Percentiles rank a stretch among this genome's conserved stretches.
These are phyloP conservation scores for Pedinophyceae sp. DNA, from an alignment of 139 green algal species.

Conservation along the genomic window DNA sequence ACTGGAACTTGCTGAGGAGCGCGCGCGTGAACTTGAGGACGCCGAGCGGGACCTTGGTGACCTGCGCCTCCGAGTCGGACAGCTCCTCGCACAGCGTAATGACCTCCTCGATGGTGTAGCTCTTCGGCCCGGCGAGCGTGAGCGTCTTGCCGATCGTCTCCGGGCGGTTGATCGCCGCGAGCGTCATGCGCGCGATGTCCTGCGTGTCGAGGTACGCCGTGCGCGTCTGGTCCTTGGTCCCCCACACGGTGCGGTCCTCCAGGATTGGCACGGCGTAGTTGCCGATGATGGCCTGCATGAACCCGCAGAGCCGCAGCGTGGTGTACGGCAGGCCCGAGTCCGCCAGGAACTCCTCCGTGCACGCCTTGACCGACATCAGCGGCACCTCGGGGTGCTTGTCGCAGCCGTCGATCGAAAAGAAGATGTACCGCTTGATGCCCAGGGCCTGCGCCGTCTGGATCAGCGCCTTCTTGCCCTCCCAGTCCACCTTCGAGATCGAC, in stretches of 20 bases:
- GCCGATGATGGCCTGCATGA: slow-evolving; percentile 93
- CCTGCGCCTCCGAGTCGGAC: slow-evolving; percentile 36
- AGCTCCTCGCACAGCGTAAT: slow-evolving; percentile 83
- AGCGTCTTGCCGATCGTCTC: slow-evolving; percentile 48
- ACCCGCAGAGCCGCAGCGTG: slow-evolving; percentile 82
- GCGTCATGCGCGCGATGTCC: slow-evolving; percentile 69
- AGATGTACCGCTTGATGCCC: slow-evolving; percentile 93
- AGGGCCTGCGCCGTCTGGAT: slow-evolving; percentile 94
- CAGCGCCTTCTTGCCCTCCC: slow-evolving; percentile 91
- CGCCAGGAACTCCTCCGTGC: slow-evolving; percentile 84
- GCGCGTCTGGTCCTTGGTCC: slow-evolving; percentile 76
- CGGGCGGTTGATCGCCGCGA: slow-evolving; percentile 66
- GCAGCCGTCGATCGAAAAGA: slow-evolving; percentile 94
- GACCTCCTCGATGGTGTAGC: slow-evolving; percentile 81
- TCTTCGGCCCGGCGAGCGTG: slow-evolving; percentile 76
- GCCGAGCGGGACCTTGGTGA: slow-evolving; percentile 77
- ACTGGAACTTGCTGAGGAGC: slow-evolving; percentile 72
- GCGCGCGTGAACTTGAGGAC: slow-evolving; percentile 62
- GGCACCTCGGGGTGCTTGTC: slow-evolving; percentile 71
- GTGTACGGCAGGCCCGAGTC: slow-evolving; percentile 76
- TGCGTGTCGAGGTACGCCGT: slow-evolving; percentile 89
- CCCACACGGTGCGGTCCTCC: slow-evolving; percentile 91
- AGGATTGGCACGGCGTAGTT: slow-evolving; percentile 98
- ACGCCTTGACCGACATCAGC: slow-evolving; percentile 41
- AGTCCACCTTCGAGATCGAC: slow-evolving; percentile 77